Conservation (phyloP, 305 asterid species). For the Fraxinus xanthoxyloides region DNA sequence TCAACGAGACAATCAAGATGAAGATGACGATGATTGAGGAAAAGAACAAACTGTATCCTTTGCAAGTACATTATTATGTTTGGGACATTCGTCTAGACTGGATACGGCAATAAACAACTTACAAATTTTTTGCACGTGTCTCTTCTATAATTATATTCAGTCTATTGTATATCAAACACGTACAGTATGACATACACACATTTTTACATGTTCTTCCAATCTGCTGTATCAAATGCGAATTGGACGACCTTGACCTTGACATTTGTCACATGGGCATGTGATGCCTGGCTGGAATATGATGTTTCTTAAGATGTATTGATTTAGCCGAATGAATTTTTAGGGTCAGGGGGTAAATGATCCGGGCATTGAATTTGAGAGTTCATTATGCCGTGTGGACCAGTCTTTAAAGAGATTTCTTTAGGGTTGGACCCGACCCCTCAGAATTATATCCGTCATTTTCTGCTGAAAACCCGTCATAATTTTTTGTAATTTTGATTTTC, state of each 20-base stretch:
- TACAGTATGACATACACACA: background rate
- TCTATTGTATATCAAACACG: background rate
- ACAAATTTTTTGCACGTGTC: background rate
- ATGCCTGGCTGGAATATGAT: background rate
- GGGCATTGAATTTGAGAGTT: background rate
- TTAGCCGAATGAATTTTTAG: background rate
- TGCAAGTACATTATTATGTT: background rate
- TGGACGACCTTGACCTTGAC: background rate
- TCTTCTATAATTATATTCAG: background rate
- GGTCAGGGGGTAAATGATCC: background rate
- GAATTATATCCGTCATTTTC: conserved; percentile 10
- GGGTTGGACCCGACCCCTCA: background rate
- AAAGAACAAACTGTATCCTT: background rate
- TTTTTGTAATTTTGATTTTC: background rate
- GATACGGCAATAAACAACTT: background rate
- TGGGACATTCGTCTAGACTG: background rate
- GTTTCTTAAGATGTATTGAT: background rate
- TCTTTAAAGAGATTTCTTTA: background rate
- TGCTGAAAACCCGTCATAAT: background rate
- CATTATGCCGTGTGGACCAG: conserved; percentile 8
- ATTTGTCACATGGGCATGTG: background rate
- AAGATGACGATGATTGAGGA: conserved; percentile 56
- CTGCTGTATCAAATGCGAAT: background rate
- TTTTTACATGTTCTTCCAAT: background rate
- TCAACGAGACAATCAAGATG: conserved; percentile 49